Evolutionary conservation across 1,284 basidiomycete species (phyloP), one percentile per base, ranked within the genome.

Genomic region (Farysia itapuensis): DNA sequence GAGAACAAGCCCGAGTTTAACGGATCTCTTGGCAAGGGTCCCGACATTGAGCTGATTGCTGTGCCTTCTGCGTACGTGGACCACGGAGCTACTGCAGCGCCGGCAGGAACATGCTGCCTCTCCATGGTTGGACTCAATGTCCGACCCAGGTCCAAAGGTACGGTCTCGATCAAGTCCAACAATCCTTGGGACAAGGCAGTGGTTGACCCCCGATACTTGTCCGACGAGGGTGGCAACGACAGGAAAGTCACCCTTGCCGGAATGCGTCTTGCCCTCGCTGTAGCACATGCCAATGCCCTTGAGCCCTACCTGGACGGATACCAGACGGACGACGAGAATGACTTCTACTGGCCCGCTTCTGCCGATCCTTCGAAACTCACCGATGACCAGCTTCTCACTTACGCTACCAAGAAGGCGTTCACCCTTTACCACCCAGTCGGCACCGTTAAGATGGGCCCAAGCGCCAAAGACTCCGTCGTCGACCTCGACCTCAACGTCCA

Each of bases 391-490:
- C 42, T 72, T 12, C 39, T 65, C 28, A 59, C 66, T 21, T 71
- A 70, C 25, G 74, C 86, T 11, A 74, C 79, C 39, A 73, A 79
- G 23, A 79, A 83, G 14, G 73, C 81, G 3, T 81, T 84, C 61
- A 86, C 84, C 5, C 69, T 87, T 26, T 84, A 81, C 60, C 83
- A 84, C 61, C 83, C 83, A 0, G 72, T 81, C 16, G 80, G 81
- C 33, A 84, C 82, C 20, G 43, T 47, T 36, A 58, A 59, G 49
- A 60, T 58, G 54, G 48, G 47, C 7, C 50, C 56, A 4, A 39
- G 42, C 29, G 43, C 43, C 0, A 15, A 16, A 8, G 52, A 65
- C 14, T 39, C 49, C n/a, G 61, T 63, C 18, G 51, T 70, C 19
- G 66, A 68, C 20, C 49, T 44, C n/a, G 28, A 43, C 11, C 29